Evolutionary conservation across 1,284 basidiomycete species (phyloP).

Genomic region (Rhodotorula sp.): DNA sequence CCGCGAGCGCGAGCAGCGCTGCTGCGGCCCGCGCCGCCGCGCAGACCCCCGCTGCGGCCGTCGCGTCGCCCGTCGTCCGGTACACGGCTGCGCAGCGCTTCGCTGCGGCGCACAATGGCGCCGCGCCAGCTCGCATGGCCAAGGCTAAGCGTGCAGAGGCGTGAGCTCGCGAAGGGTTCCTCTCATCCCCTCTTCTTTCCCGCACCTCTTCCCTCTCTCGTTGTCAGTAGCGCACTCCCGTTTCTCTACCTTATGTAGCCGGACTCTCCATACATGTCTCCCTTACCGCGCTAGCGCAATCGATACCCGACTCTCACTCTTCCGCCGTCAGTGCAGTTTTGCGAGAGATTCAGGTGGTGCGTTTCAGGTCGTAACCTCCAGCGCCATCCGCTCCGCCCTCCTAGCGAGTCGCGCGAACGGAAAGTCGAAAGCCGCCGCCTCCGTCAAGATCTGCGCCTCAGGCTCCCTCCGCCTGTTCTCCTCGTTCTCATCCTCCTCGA

Average conservation of each 20-base stretch:
- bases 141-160: constrained; percentile 7
- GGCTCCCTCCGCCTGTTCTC: background rate
- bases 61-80: background rate
- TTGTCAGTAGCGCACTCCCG: background rate
- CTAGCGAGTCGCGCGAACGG: background rate
- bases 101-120: background rate
- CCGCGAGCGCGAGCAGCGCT: background rate
- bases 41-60: background rate
- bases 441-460: background rate
- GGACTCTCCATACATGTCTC: background rate
- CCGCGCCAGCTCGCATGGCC: background rate
- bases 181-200: background rate
- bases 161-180: background rate
- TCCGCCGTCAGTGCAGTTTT: background rate
- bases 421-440: constrained; percentile 1
- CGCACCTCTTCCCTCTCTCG: background rate
- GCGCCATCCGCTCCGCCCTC: background rate
- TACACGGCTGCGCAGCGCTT: background rate
- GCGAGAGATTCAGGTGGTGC: background rate
- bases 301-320: background rate
- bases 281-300: background rate
- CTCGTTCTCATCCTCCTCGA: constrained; percentile 6
- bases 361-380: background rate
- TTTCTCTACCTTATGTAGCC: background rate
- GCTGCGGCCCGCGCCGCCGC: background rate